Conservation (phyloP, 208 protist species). For the Wallacemonas rigidus region DNA sequence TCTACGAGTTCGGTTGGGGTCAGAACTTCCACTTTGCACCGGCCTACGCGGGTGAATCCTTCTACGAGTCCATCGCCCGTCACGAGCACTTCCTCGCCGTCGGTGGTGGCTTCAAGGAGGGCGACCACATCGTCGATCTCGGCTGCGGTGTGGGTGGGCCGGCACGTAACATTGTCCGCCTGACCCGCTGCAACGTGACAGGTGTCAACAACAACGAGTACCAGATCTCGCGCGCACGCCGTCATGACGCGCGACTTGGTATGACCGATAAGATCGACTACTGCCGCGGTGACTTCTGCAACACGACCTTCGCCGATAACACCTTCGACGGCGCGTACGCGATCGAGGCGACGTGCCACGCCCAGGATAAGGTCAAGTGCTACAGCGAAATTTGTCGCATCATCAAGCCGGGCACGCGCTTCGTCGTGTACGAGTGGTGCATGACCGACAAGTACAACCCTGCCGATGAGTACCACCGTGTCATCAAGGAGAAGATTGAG, state of each 20-base stretch:
- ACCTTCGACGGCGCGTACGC: conserved; percentile 95
- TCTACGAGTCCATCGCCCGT: conserved; percentile 91
- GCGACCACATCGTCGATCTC: conserved; percentile 87
- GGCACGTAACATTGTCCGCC: conserved; percentile 93
- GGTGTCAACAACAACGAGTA: conserved; percentile 98
- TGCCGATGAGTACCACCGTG: conserved; percentile 84
- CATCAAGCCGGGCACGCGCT: conserved; percentile 93
- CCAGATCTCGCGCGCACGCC: conserved; percentile 91
- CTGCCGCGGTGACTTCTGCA: conserved; percentile 95
- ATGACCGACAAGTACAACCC: conserved; percentile 95
- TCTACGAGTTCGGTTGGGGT: conserved; percentile 98
- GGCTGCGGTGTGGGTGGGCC: conserved; percentile 98
- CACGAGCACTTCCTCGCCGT: conserved; percentile 96
- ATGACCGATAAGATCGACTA: conserved; percentile 82
- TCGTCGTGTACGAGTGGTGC: conserved; percentile 96
- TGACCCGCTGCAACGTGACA: conserved; percentile 93
- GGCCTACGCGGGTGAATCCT: conserved; percentile 81
- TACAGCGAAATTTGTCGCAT: conserved; percentile 95
- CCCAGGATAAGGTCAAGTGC: conserved; percentile 89
- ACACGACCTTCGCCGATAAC: conserved; percentile 87
- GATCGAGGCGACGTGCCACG: conserved; percentile 98
- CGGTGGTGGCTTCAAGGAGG: conserved; percentile 83
- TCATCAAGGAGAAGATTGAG: conserved; percentile 94
- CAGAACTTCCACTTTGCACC: conserved; percentile 96
- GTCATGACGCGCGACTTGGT: conserved; percentile 64